phyloP scores from a whole-genome alignment of 176 grass and related monocot species.

The Cenchrus americanus region DNA sequence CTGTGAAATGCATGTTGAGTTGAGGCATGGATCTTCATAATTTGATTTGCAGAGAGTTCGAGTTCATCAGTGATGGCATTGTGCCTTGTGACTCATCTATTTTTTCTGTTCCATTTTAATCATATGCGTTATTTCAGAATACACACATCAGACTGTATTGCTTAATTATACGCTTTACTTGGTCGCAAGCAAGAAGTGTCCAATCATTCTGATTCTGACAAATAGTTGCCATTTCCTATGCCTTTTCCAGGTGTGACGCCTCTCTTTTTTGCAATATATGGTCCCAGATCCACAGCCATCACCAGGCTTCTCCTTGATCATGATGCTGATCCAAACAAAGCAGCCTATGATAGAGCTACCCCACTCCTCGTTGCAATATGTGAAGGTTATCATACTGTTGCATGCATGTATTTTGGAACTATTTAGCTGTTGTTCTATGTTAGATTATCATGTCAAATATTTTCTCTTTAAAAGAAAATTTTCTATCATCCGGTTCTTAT shows the following conservation, averaged over 20 bases:
- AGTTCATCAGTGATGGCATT: neutral
- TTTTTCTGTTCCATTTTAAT: neutral
- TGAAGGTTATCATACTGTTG: neutral
- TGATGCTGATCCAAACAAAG: slow-evolving; percentile 28
- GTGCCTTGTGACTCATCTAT: neutral
- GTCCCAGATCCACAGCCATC: neutral
- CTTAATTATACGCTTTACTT: neutral
- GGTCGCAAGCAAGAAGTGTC: neutral
- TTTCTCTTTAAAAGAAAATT: neutral
- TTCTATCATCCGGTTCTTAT: neutral
- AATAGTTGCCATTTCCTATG: slow-evolving; percentile 7
- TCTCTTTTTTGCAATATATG: slow-evolving; percentile 9
- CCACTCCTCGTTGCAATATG: neutral
- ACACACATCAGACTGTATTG: neutral
- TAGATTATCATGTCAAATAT: neutral
- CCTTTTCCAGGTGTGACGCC: neutral
- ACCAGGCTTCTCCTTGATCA: slow-evolving; percentile 16
- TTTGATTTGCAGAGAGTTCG: neutral
- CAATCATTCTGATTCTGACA: neutral
- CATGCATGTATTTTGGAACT: neutral
- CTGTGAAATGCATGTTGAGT: neutral
- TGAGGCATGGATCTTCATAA: neutral
- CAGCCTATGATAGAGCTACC: neutral
- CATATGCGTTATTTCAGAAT: neutral
- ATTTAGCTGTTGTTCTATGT: neutral